Evolutionary conservation across 306 rosid genomes (phyloP).

Genomic region (Macrotyloma uniflorum): DNA sequence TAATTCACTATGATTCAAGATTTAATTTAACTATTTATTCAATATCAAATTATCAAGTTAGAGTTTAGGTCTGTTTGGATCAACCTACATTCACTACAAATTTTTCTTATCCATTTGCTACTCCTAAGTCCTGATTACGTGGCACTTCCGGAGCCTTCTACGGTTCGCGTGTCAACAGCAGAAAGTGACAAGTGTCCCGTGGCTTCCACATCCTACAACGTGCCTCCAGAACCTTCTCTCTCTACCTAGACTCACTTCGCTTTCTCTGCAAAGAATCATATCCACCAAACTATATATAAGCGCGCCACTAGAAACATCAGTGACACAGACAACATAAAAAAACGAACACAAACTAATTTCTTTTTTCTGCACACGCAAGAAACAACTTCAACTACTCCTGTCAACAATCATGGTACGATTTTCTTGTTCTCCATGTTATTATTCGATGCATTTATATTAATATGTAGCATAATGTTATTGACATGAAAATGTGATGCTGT

Average conservation of each 20-base stretch:
- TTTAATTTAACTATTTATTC: neutral
- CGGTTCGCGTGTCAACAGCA: neutral
- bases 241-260: conserved; percentile 4
- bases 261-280: neutral
- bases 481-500: too few relatives aligned
- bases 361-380: neutral
- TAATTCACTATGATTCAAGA: neutral
- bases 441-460: neutral
- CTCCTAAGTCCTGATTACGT: neutral
- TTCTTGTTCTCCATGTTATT: neutral
- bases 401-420: conserved; percentile 48
- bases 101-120: neutral
- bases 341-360: neutral
- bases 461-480: neutral
- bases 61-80: too few relatives aligned
- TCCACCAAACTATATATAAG: conserved; percentile 26
- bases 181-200: conserved; percentile 27
- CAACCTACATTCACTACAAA: too few relatives aligned
- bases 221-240: conserved; percentile 44
- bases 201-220: conserved; percentile 33
- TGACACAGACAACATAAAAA: neutral
- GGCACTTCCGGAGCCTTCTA: conserved; percentile 42
- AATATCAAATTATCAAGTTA: neutral
- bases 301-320: neutral
- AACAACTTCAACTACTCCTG: neutral